Base-by-base conservation (phyloP, 2,329 filamentous ascomycete species). In the Ilyonectria mors-panacis region DNA sequence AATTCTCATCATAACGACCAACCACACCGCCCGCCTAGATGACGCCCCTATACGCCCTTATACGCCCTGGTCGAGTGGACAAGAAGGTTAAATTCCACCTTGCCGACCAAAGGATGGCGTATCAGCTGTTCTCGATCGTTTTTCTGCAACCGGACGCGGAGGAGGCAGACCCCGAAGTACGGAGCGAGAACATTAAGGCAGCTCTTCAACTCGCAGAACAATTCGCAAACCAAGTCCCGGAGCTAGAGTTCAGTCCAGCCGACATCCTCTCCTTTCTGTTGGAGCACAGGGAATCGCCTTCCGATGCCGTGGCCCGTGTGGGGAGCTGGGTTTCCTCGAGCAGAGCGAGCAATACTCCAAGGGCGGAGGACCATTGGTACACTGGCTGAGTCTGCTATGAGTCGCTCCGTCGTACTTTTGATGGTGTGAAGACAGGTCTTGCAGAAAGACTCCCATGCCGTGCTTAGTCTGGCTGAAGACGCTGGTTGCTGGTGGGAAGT, bases 21-120 rank as follows among this genome's bases (percentile, higher is more conserved):
- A 35, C 5, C 33, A 35, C 12, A 8, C 33, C 33, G 12, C 8
- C 8, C 2, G 12, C 3, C 21, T 62, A 1, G 59, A 62, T 28
- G 35, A 55, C 5, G 50, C 59, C 7, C 42, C 55, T 4, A 48
- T 55, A 15, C 28, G 59, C 59, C 7, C 42, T 62, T 4, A 48
- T 55, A 15, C 28, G 59, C 12, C 59, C 50, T 26, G 59, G 59
- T 9, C 59, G 59, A 7, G 42, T 62, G 8, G 59, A 62, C 30
- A 44, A 33, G 4, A 26, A 45, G n/a, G 19, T 61, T 3, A 21
- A 61, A 17, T 61, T 61, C 26, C 28, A 59, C 5, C 21, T 50
- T 2, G 19, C 56, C 2, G n/a, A 48, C 15, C 19, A 35, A 4
- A 33, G 48, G 4, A 44, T 48, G 37, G 33, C 48, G 4, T 13